These are phyloP conservation scores for Mucor indicus DNA, from an alignment of 371 early-diverging fungal genomes.

Conservation along the genomic window DNA sequence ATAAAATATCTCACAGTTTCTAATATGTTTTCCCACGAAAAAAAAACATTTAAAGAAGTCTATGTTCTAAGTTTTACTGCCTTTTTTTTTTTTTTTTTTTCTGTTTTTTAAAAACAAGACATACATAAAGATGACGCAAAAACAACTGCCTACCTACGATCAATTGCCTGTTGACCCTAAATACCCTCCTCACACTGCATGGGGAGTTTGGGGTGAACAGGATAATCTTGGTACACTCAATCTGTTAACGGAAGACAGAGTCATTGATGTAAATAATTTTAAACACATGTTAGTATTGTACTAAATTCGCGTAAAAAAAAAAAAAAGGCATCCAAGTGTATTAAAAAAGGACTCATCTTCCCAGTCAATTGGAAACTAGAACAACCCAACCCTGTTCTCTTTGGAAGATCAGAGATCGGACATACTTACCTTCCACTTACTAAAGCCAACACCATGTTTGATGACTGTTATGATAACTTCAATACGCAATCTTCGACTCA, in stretches of 20 bases:
- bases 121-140: no score
- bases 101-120: no score
- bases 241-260: constrained; percentile 29
- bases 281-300: no score
- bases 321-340: constrained; percentile 21
- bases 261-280: constrained; percentile 25
- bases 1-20: no score
- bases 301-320: background rate
- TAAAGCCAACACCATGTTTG: constrained; percentile 15
- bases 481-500: constrained; percentile 42
- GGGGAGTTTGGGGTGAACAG: constrained; percentile 47
- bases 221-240: constrained; percentile 47
- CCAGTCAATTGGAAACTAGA: constrained; percentile 43
- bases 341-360: constrained; percentile 28
- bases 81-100: no score
- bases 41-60: no score
- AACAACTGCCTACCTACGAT: constrained; percentile 23
- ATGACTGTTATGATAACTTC: constrained; percentile 36
- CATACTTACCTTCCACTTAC: constrained; percentile 20
- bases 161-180: constrained; percentile 18
- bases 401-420: constrained; percentile 21
- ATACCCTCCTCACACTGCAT: constrained; percentile 28
- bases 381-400: constrained; percentile 20
- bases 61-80: no score
- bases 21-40: no score